These are phyloP conservation scores for Coemansia sp. DNA, from an alignment of 192 early-diverging fungal genomes.

Conservation along the genomic window DNA sequence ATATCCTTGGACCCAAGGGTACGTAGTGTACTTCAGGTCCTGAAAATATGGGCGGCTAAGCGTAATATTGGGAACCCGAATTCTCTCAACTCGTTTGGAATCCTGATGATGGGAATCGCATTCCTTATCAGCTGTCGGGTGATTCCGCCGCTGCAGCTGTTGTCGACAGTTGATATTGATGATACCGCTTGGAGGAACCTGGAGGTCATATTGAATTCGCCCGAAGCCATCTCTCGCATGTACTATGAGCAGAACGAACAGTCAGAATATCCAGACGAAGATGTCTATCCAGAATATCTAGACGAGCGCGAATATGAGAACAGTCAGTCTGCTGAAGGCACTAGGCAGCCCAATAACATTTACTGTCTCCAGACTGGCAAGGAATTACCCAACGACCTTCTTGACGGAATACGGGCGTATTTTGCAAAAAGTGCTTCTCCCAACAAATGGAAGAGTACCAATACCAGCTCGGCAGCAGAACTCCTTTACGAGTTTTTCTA, in stretches of 20 bases:
- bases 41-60: constrained; percentile 28
- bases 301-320: too few species aligned
- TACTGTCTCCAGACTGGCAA: background rate
- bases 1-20: constrained; percentile 24
- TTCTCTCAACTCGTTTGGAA: constrained; percentile 33
- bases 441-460: constrained; percentile 22
- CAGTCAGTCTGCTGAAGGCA: too few species aligned
- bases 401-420: background rate
- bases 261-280: background rate
- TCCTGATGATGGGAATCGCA: constrained; percentile 40
- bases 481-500: constrained; percentile 29
- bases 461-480: constrained; percentile 8
- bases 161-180: constrained; percentile 3
- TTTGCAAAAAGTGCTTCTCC: background rate
- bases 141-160: constrained; percentile 39
- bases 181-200: constrained; percentile 5
- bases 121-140: constrained; percentile 29
- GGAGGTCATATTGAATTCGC: background rate
- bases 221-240: background rate
- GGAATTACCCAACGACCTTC: background rate
- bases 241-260: constrained; percentile 2
- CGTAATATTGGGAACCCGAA: constrained; percentile 11
- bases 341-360: background rate
- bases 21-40: constrained; percentile 9
- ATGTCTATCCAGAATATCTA: too few species aligned